A percentile compares a stretch with the other conserved stretches of the same genome.
These are phyloP conservation scores for Diophrys appendiculata DNA, from an alignment of 73 alveolate species.

Conservation along the genomic window DNA sequence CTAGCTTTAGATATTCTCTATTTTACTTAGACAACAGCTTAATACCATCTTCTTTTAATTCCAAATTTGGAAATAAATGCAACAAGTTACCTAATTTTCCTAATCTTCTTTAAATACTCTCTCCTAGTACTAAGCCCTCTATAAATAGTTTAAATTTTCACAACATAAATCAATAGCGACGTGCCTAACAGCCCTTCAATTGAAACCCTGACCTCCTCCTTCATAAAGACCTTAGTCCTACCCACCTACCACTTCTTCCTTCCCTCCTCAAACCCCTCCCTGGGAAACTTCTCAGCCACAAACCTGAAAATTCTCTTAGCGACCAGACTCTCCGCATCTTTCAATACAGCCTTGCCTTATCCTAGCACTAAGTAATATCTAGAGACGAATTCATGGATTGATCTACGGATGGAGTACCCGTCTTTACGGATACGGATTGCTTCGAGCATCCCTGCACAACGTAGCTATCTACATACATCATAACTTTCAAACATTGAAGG, in stretches of 20 bases:
- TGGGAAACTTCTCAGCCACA: no score
- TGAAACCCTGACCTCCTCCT: slow-evolving; percentile 58
- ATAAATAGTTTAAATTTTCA: slow-evolving; percentile 20
- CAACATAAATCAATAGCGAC: slow-evolving; percentile 28
- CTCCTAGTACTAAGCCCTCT: slow-evolving; percentile 33
- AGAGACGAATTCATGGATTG: slow-evolving; percentile 82
- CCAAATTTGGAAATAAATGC: background rate
- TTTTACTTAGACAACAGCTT: background rate
- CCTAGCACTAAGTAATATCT: slow-evolving; percentile 53
- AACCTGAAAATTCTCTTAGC: no score
- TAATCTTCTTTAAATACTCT: background rate
- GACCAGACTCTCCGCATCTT: no score
- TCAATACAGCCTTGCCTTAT: slow-evolving; percentile 13
- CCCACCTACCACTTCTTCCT: slow-evolving; percentile 66
- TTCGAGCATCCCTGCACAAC: slow-evolving; percentile 96
- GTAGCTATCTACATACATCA: slow-evolving; percentile 84
- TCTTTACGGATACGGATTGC: slow-evolving; percentile 92
- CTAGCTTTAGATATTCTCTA: slow-evolving; percentile 1
- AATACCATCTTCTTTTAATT: slow-evolving; percentile 1
- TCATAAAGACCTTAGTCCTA: slow-evolving; percentile 68
- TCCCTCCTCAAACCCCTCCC: slow-evolving; percentile 31
- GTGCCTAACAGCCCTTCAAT: slow-evolving; percentile 34
- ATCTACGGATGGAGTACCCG: slow-evolving; percentile 77
- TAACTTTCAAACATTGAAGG: slow-evolving; percentile 79
- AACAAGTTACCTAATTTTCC: background rate